Base-by-base conservation (phyloP, 2,329 filamentous ascomycete species). In the Simplicillium aogashimaense region DNA sequence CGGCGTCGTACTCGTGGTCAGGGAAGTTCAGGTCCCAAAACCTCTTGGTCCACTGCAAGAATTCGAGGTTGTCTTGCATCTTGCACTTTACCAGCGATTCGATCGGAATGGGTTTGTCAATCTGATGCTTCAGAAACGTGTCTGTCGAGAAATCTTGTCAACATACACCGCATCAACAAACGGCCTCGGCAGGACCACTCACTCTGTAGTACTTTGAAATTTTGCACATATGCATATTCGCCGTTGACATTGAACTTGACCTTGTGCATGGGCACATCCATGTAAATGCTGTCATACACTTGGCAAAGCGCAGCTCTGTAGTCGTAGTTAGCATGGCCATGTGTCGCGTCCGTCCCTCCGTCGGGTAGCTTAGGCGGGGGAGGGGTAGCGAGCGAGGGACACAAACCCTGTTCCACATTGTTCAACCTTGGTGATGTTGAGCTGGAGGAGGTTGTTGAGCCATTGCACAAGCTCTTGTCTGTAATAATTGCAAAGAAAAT, bases 61-160 rank as follows among this genome's bases (percentile, higher is more conserved):
- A 98, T 60, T 97, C 92, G 53, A 98, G 84, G 70, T 98, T 98
- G 65, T 98, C 92, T 74, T 98, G 92, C 90, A 98, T 98, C 73
- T 95, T 95, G 74, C 92, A 98, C 66, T 97, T 98, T 54, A 92
- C 78, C 44, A 98, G 80, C 43, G 76, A 72, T 63, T 95, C 80
- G 59, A 97, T 87, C 44, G 87, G 87, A 53, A 98, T 81, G 20
- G 84, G 83, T 60, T 88, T 88, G 54, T 97, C 89, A 68, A 98
- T 76, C 48, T 80, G 72, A 66, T 97, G 89, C 63, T 84, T 85
- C 46, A 80, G 73, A 59, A 97, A 97, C 49, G 76, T 74, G 62
- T 88, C 90, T 88, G 54, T 4, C 35, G 10, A 12, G 30, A 13
- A 32, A 32, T 41, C 35, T 15, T 15, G 35, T 40, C 37, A 40